Evolutionary conservation across 1,284 basidiomycete species (phyloP).

Genomic region (Ceratobasidium sp.): DNA sequence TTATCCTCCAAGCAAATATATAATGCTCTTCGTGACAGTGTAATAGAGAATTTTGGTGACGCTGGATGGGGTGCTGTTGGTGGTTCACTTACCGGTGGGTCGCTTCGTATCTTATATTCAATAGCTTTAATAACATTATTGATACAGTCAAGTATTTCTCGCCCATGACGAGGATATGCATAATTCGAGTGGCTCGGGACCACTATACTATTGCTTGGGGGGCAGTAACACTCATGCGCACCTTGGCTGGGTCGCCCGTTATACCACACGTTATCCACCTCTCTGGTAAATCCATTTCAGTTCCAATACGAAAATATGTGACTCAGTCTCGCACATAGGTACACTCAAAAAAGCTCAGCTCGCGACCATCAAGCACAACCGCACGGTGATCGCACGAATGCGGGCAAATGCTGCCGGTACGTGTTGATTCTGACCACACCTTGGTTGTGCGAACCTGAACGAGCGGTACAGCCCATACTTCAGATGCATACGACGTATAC

Average conservation of each 20-base stretch:
- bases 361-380: constrained; percentile 76
- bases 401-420: constrained; percentile 55
- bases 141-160: constrained; percentile 83
- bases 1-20: constrained; percentile 71
- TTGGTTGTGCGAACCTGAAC: constrained; percentile 55
- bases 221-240: constrained; percentile 69
- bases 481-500: constrained; percentile 58
- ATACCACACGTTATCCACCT: constrained; percentile 79
- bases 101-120: not conserved
- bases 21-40: constrained; percentile 71
- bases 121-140: not conserved
- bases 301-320: not conserved
- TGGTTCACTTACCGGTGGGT: constrained; percentile 69
- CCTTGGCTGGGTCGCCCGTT: constrained; percentile 66
- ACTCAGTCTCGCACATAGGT: constrained; percentile 58
- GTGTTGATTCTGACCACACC: constrained; percentile 60
- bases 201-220: constrained; percentile 79
- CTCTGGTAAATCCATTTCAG: constrained; percentile 65
- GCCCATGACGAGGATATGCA: constrained; percentile 77
- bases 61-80: constrained; percentile 81
- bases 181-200: constrained; percentile 80
- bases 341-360: constrained; percentile 82
- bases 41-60: constrained; percentile 79
- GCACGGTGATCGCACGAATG: constrained; percentile 71
- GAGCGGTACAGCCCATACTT: constrained; percentile 23